Base-by-base conservation (phyloP, 495 filamentous ascomycete genomes). In the Aspergillus carlsbadensis region DNA sequence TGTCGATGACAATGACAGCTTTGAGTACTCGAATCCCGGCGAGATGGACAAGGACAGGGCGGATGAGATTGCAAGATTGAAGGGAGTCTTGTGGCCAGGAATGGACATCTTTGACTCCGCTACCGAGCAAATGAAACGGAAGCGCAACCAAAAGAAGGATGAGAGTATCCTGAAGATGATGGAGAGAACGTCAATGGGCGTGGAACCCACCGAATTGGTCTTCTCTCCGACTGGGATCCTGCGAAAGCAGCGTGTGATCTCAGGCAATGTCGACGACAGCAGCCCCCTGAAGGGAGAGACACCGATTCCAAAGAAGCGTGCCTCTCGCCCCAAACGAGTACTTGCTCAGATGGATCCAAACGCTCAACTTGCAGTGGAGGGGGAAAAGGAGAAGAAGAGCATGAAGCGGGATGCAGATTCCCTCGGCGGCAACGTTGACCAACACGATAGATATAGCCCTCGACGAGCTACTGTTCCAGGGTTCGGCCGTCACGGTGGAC, bases 61-160 rank as follows among this genome's bases (percentile, higher is more conserved):
- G n/a, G 71, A 74, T 36, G 78, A 77, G 26, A 72, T 76, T 20
- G 50, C 66, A 41, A 65, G 70, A 47, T 74, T 96, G 56, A 96
- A 96, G 68, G 92, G 92, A 0, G 70, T 89, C 7, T 66, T 81
- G 43, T 95, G 84, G 78, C 88, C 88, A 4, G 92, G 92, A 8
- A 96, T 96, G 92, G 84, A 86, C 50, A 71, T 93, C 17, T 96
- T 95, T 63, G 92, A 96, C 65, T 87, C 91, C 10, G 92, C 92
- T 7, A 90, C 84, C 1, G 77, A 84, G 50, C 81, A 87, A 44
- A 87, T 88, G 77, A 86, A 86, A 63, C 83, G 88, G 35, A 89
- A 83, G 71, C 83, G 92, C 37, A 96, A 96, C 64, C 92, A 96
- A 69, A 88, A 88, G 58, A 96, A 96, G 63, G 86, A 89, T 52